Base-by-base conservation (phyloP, 78 protist species). In the Polysphondylium violaceum region DNA sequence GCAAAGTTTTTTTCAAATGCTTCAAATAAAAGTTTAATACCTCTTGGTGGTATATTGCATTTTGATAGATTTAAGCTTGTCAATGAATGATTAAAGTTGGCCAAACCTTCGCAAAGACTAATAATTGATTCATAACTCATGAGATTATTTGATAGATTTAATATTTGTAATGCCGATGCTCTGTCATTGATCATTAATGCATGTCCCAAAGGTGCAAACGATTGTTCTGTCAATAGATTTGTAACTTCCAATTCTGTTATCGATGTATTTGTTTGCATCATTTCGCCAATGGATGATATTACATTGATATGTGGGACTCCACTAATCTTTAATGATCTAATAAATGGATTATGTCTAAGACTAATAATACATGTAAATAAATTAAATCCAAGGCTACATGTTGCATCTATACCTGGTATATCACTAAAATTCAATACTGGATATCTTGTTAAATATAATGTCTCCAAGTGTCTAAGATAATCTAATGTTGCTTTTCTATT, bases 401-500 rank as follows among this genome's bases (percentile, higher is more conserved):
- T 19, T 40, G 91, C 67, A 43, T 83, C 79, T 5, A 83, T 69
- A n/a, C 91, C 91, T 14, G 91, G 78, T 12, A 83, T 83, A 1
- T 83, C 71, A 1, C 59, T 17, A 21, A 83, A 31, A 59, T 83
- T 72, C 43, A 83, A 31, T 31, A 50, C 91, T 43, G 91, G 91
- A 31, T 83, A 83, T 29, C 79, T 41, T 29, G 79, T 83, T 19
- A 25, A 73, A 69, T 83, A 83, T 0, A 83, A 50, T 69, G 91
- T 83, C 43, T 83, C 91, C 58, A 83, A 69, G 33, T 83, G 91
- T 40, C 91, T 25, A 0, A 83, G 47, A 69, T 36, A 83, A 12
- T 83, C 91, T 21, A 83, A 56, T 33, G 91, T 83, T 47, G 91
- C 76, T 21, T 83, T 83, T 23, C 60, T 67, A 8, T 83, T 83